Conservation (phyloP, 2,329 filamentous ascomycete species). For the Hypomyces rosellus region DNA sequence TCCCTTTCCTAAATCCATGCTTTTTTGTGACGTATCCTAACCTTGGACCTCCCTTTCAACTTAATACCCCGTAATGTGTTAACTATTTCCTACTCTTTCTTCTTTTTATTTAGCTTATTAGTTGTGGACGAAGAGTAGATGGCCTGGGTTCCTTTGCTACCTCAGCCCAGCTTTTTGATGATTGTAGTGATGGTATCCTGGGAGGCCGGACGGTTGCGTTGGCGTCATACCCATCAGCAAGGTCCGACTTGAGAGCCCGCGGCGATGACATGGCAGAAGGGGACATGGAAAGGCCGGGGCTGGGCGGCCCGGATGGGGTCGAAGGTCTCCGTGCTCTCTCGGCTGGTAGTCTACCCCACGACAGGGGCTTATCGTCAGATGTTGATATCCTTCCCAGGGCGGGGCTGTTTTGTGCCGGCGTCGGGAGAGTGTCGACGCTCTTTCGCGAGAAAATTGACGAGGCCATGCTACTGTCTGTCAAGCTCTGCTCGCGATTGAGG, state of each 20-base stretch:
- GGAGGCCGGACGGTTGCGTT: constrained; percentile 17
- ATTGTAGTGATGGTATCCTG: constrained; percentile 27
- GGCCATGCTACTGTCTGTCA: constrained; percentile 38
- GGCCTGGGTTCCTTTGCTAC: constrained; percentile 22
- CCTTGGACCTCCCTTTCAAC: too few species aligned
- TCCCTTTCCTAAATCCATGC: background rate
- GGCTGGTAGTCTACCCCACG: constrained; percentile 21
- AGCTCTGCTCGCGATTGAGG: constrained; percentile 29
- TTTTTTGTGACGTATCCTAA: background rate
- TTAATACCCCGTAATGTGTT: background rate
- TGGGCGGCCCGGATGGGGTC: constrained; percentile 15
- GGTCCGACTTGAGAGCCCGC: constrained; percentile 13
- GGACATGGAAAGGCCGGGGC: constrained; percentile 20
- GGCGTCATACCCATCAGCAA: constrained; percentile 9
- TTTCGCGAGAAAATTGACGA: constrained; percentile 35
- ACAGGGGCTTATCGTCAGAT: constrained; percentile 13
- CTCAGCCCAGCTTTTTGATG: constrained; percentile 36
- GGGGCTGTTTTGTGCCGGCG: constrained; percentile 26
- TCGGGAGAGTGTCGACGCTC: constrained; percentile 29
- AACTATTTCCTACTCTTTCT: background rate
- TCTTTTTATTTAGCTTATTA: background rate
- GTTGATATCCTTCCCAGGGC: constrained; percentile 15
- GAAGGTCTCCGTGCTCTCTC: constrained; percentile 9
- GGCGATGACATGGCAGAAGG: constrained; percentile 29
- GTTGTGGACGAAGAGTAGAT: background rate